Conservation (phyloP, 306 rosid genomes). For the Crotalaria pallida region DNA sequence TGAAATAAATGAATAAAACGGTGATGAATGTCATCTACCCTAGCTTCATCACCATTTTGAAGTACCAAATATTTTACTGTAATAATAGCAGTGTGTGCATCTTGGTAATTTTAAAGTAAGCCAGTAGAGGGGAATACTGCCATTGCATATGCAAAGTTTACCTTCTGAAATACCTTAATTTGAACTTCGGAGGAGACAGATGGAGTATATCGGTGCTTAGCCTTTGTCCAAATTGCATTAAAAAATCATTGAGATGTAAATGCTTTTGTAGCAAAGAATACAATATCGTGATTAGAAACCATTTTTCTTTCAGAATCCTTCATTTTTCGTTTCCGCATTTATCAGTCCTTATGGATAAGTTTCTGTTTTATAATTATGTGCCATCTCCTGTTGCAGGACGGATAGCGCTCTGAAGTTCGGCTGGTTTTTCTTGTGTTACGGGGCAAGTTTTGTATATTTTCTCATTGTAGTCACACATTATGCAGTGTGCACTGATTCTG, state of each 20-base stretch:
- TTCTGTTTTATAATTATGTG: constrained; percentile 12
- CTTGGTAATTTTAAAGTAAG: too few species aligned
- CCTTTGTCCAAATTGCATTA: neutral
- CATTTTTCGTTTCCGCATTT: neutral
- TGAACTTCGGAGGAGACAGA: too few species aligned
- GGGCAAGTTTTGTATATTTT: constrained; percentile 35
- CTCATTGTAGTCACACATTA: constrained; percentile 11
- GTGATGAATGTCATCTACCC: too few species aligned
- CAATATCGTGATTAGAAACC: neutral
- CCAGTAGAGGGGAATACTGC: too few species aligned
- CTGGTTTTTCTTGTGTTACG: constrained; percentile 70
- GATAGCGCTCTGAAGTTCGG: constrained; percentile 92
- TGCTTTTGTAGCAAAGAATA: neutral
- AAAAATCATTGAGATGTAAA: neutral
- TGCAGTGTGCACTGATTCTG: neutral
- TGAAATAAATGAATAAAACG: too few species aligned
- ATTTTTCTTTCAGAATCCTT: neutral
- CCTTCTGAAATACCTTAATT: too few species aligned
- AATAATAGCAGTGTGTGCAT: too few species aligned
- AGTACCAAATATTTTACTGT: too few species aligned
- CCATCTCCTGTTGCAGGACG: constrained; percentile 47
- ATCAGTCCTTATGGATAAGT: neutral
- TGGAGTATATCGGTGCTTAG: neutral
- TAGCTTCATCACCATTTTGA: too few species aligned
- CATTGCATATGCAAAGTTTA: too few species aligned